Percentiles rank a stretch among this genome's conserved stretches.
These are phyloP conservation scores for Radiomyces spectabilis DNA, from an alignment of 192 early-diverging fungal genomes.

Conservation along the genomic window DNA sequence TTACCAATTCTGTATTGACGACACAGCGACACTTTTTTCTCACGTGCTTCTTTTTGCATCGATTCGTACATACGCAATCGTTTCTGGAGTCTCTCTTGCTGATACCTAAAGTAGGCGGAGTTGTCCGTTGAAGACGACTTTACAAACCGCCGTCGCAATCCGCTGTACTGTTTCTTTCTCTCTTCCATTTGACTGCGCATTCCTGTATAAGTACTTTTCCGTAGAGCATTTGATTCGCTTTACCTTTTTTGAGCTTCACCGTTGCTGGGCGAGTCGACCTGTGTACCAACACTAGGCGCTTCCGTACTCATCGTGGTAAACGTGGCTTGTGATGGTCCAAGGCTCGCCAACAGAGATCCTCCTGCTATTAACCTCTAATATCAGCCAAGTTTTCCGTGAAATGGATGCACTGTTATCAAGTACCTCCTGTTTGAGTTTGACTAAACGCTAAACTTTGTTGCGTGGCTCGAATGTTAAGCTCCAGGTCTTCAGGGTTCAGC, in stretches of 20 bases:
- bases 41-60: constrained; percentile 36
- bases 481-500: not conserved
- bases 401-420: not conserved
- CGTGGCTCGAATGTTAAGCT: constrained; percentile 27
- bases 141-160: constrained; percentile 5
- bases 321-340: no score
- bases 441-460: constrained; percentile 36
- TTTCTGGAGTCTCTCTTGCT: constrained; percentile 35
- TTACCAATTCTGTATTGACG: constrained; percentile 51
- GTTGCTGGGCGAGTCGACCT: no score
- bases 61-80: constrained; percentile 12
- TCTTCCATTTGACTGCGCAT: not conserved
- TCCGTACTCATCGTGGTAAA: no score
- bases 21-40: constrained; percentile 48
- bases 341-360: no score
- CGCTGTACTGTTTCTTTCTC: not conserved
- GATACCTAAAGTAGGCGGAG: constrained; percentile 30
- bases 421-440: constrained; percentile 27
- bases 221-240: no score
- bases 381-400: no score
- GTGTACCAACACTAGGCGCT: no score
- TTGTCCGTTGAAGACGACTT: not conserved
- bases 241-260: no score
- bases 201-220: no score
- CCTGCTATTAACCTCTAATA: no score